Conservation (phyloP, 225 moss, liverwort and hornwort genomes). For the Climacium dendroides region DNA sequence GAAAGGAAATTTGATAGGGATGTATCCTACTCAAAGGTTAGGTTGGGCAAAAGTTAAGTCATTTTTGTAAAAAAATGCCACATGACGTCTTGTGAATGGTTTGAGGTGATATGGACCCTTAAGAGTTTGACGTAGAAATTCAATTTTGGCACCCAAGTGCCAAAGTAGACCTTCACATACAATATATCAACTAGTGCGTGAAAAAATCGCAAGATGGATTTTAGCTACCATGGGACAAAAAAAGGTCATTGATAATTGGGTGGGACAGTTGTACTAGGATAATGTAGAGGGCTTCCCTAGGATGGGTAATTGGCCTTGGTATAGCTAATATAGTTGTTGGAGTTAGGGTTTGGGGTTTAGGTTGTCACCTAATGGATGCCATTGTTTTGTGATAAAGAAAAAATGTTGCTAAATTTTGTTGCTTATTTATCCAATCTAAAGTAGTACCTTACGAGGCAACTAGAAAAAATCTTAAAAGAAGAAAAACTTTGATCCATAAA, state of each 20-base stretch:
- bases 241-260: background rate
- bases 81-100: no score
- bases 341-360: background rate
- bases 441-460: background rate
- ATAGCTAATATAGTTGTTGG: background rate
- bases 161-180: no score
- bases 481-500: background rate
- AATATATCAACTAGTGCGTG: background rate
- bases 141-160: no score
- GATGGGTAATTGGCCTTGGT: background rate
- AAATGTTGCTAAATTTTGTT: rapidly evolving
- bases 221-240: background rate
- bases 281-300: background rate
- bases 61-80: no score
- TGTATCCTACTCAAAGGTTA: background rate
- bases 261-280: background rate
- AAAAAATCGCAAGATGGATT: background rate
- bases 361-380: background rate
- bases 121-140: no score
- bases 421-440: background rate
- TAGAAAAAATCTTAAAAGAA: background rate
- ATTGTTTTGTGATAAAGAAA: background rate
- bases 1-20: background rate
- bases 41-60: no score
- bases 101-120: no score